Evolutionary conservation across 805 yeast genomes (phyloP).

Genomic region (Blastobotrys mokoenaii): DNA sequence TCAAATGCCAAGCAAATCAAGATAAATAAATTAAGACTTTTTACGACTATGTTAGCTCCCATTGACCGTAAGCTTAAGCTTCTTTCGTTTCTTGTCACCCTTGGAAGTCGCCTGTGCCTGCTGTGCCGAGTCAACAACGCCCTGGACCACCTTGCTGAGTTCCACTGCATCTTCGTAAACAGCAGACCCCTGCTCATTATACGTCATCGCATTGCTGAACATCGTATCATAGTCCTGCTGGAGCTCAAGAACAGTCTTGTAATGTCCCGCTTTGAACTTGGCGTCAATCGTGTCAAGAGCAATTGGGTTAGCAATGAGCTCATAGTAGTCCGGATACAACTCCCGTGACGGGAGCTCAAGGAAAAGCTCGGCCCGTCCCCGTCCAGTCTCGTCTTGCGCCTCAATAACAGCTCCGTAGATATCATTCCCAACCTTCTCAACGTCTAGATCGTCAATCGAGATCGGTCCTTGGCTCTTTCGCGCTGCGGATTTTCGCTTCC

Average conservation of each 20-base stretch:
- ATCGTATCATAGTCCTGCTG: constrained; percentile 43
- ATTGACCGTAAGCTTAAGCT: neutral
- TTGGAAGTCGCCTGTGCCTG: neutral
- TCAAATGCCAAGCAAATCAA: too few relatives aligned
- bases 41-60: neutral
- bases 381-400: constrained; percentile 37
- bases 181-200: constrained; percentile 60
- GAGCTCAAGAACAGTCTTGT: constrained; percentile 38
- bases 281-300: constrained; percentile 46
- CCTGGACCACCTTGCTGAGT: constrained; percentile 3
- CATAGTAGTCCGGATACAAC: constrained; percentile 79
- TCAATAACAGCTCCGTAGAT: constrained; percentile 11
- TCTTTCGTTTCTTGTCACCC: neutral
- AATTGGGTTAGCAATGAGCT: constrained; percentile 51
- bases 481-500: constrained; percentile 6
- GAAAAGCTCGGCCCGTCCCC: constrained; percentile 36
- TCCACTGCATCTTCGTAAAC: constrained; percentile 50
- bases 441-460: neutral
- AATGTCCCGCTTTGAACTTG: constrained; percentile 33
- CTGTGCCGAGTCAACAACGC: neutral
- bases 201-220: constrained; percentile 60
- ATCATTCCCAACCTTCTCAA: constrained; percentile 7
- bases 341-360: constrained; percentile 61
- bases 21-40: neutral
- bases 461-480: neutral